These are phyloP conservation scores for Exserohilum rostratum DNA, from an alignment of 2,329 filamentous ascomycete genomes.

Conservation along the genomic window DNA sequence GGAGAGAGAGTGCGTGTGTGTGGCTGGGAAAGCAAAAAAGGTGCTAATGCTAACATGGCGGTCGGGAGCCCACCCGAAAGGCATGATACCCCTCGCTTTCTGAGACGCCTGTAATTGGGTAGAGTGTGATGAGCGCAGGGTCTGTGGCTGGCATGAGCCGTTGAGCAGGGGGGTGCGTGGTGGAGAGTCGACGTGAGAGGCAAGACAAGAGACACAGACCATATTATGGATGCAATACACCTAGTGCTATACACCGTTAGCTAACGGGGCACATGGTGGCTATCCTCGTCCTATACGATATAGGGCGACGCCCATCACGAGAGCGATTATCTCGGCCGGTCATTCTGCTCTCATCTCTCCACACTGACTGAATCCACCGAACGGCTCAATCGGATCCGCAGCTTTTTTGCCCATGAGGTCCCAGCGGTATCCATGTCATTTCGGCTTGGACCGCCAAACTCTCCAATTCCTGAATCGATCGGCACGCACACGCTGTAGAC, in stretches of 20 bases:
- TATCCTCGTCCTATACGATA: neutral
- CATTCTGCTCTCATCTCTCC: neutral
- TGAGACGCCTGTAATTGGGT: conserved; percentile 2
- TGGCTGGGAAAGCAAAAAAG: too few species aligned
- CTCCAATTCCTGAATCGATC: neutral
- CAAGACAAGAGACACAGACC: neutral
- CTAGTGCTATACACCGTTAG: neutral
- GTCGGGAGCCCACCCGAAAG: neutral
- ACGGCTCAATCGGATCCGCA: neutral
- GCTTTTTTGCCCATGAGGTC: neutral
- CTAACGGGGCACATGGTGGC: neutral
- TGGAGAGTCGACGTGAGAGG: neutral
- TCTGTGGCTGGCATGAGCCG: neutral
- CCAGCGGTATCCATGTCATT: neutral
- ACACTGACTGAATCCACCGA: neutral
- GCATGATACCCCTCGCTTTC: neutral
- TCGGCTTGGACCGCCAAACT: neutral
- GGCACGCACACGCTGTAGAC: neutral
- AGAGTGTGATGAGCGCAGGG: neutral
- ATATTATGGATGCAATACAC: neutral
- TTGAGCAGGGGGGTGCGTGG: neutral
- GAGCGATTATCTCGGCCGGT: neutral
- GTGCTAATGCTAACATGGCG: too few species aligned
- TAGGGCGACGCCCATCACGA: neutral
- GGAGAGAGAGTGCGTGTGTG: too few species aligned